phyloP scores from a whole-genome alignment of 352 stramenopile species.

The Blastocystis sp. region DNA sequence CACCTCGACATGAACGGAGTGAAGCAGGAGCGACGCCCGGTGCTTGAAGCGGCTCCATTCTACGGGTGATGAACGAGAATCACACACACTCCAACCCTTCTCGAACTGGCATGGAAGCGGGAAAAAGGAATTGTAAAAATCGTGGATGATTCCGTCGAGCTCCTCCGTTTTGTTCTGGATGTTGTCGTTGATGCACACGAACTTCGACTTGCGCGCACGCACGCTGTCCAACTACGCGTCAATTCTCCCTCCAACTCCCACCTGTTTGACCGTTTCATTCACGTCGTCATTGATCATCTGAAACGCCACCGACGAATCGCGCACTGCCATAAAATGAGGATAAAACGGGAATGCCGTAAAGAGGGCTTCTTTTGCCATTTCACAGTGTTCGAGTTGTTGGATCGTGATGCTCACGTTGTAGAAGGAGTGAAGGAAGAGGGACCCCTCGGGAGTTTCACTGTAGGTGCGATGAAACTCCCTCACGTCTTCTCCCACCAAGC shows the following conservation, averaged over 20 bases:
- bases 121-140: conserved; percentile 90
- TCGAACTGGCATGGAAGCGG: conserved; percentile 89
- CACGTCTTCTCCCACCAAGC: neutral
- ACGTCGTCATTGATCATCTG: conserved; percentile 92
- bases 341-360: neutral
- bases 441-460: neutral
- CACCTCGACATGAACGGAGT: neutral
- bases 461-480: neutral
- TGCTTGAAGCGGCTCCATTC: neutral
- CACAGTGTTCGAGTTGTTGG: neutral
- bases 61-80: neutral
- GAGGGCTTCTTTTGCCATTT: neutral
- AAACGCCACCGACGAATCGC: conserved; percentile 84
- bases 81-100: conserved; percentile 77
- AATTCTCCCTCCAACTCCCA: neutral
- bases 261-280: conserved; percentile 79
- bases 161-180: conserved; percentile 85
- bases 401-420: conserved; percentile 17
- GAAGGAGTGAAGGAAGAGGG: conserved; percentile 6
- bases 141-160: conserved; percentile 85
- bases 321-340: conserved; percentile 76
- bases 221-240: conserved; percentile 90
- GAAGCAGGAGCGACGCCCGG: neutral
- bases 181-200: conserved; percentile 95
- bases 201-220: conserved; percentile 88